A percentile compares a stretch with the other conserved stretches of the same genome.
Conservation (phyloP, 2,329 filamentous ascomycete genomes). For the Verticillium isaacii region DNA sequence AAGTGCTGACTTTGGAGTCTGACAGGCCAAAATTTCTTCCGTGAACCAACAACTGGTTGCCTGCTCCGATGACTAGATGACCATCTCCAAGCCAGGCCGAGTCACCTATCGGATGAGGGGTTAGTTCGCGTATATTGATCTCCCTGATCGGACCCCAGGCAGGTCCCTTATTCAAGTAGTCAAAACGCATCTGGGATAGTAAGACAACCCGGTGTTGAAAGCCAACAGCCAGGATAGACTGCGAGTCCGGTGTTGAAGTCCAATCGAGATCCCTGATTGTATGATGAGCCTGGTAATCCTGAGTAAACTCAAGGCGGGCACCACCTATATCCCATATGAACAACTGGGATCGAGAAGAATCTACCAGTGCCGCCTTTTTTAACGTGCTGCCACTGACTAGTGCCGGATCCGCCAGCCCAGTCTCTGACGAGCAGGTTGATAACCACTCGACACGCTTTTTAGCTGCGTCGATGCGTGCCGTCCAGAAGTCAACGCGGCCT, state of each 20-base stretch:
- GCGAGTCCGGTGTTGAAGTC: conserved; percentile 85
- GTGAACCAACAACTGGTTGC: conserved; percentile 86
- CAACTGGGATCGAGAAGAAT: conserved; percentile 65
- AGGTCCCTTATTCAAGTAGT: conserved; percentile 84
- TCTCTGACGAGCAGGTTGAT: conserved; percentile 75
- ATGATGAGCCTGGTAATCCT: conserved; percentile 68
- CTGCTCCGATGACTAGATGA: conserved; percentile 79
- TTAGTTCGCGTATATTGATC: conserved; percentile 74
- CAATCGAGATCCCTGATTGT: conserved; percentile 84
- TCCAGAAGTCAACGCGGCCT: conserved; percentile 79
- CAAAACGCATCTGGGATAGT: conserved; percentile 82
- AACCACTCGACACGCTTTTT: conserved; percentile 71
- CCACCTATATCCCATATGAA: conserved; percentile 90
- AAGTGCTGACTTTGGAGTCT: conserved; percentile 51
- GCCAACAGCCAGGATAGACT: conserved; percentile 87
- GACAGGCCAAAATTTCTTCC: conserved; percentile 67
- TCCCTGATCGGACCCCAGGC: conserved; percentile 84
- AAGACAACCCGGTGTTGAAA: conserved; percentile 83
- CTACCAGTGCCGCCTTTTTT: conserved; percentile 80
- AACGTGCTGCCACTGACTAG: conserved; percentile 82
- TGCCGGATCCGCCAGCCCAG: conserved; percentile 65
- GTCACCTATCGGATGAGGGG: conserved; percentile 86
- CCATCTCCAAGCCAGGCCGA: conserved; percentile 87
- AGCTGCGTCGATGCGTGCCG: conserved; percentile 63
- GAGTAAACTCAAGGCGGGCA: conserved; percentile 74